Evolutionary conservation across 805 yeast species (phyloP), one percentile per base, ranked within the genome.

Genomic region (Zygosaccharomyces bailii): DNA sequence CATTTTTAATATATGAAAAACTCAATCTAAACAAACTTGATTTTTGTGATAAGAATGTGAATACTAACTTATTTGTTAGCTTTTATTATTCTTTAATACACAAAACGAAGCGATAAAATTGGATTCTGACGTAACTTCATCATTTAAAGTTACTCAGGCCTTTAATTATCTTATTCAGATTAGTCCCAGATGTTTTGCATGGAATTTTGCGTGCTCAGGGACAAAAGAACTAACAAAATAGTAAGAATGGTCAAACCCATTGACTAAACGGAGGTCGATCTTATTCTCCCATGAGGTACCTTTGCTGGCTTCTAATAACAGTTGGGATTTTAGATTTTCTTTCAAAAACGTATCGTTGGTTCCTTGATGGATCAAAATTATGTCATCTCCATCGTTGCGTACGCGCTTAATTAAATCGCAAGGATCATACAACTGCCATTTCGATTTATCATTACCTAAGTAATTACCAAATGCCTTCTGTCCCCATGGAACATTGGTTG

Each of bases 221-320:
- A 84, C 84, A 65, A 89, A 90, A 0, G 86, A 67, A 42, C 90
- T 75, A 45, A 91, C 75, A 63, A 89, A 91, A 66, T 77, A 93
- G 71, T 90, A 91, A 39, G 90, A 83, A 62, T 91, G 99, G 59
- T 93, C 97, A 60, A 80, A 91, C 3, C 90, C 96, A 1, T 85
- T 89, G 14, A 78, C 95, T 27, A 79, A 56, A 20, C 78, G 68
- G 39, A 85, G 65, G 23, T 76, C 70, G 45, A 91, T 73, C 44
- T 77, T 72, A 4, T 80, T 85, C 46, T 75, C 76, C 65, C 83
- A 82, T 5, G 67, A 64, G 0, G 85, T 69, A 23, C 74, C 76
- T 53, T 78, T 71, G 4, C 82, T 73, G 2, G 79, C 76, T 39
- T 73, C 76, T 6, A 75, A 73, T 8, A 93, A 73, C 53, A 78